These are phyloP conservation scores for Quercus glauca DNA, from an alignment of 306 rosid species.

Conservation along the genomic window DNA sequence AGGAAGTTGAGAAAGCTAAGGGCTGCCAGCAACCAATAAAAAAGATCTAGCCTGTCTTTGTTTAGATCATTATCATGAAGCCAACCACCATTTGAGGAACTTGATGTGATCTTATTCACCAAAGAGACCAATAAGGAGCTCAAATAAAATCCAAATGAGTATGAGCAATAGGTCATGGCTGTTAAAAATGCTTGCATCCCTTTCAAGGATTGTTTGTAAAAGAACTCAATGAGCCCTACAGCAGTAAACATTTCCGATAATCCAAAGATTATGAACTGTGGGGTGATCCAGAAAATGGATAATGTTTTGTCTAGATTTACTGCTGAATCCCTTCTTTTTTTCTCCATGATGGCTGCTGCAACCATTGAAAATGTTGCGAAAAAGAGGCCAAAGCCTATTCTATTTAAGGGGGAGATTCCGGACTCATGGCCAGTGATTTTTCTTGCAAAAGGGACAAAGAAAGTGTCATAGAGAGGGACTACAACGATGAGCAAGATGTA, in stretches of 20 bases:
- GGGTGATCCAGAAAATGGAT: conserved; percentile 95
- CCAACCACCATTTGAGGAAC: conserved; percentile 56
- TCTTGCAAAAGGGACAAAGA: conserved; percentile 82
- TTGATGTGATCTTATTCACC: conserved; percentile 69
- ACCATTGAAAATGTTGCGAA: conserved; percentile 89
- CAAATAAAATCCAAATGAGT: conserved; percentile 88
- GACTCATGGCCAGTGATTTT: conserved; percentile 73
- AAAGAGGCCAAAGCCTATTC: conserved; percentile 89
- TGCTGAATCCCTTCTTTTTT: conserved; percentile 67
- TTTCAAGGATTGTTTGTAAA: conserved; percentile 70
- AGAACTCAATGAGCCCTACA: conserved; percentile 87
- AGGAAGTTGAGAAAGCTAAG: conserved; percentile 80
- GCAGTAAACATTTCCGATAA: conserved; percentile 91
- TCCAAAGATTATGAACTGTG: conserved; percentile 91
- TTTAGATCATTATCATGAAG: conserved; percentile 67
- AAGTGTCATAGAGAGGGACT: conserved; percentile 79
- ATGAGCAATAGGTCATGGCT: conserved; percentile 83
- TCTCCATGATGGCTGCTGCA: conserved; percentile 81
- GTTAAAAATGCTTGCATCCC: conserved; percentile 89
- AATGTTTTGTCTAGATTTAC: conserved; percentile 34
- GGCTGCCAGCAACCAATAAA: conserved; percentile 74
- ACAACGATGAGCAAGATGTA: conserved; percentile 73
- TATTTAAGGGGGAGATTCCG: conserved; percentile 67
- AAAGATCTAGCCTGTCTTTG: conserved; percentile 83
- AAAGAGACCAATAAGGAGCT: conserved; percentile 72